Evolutionary conservation across 2,329 filamentous ascomycete genomes (phyloP).

Genomic region (Aspergillus luchuensis): DNA sequence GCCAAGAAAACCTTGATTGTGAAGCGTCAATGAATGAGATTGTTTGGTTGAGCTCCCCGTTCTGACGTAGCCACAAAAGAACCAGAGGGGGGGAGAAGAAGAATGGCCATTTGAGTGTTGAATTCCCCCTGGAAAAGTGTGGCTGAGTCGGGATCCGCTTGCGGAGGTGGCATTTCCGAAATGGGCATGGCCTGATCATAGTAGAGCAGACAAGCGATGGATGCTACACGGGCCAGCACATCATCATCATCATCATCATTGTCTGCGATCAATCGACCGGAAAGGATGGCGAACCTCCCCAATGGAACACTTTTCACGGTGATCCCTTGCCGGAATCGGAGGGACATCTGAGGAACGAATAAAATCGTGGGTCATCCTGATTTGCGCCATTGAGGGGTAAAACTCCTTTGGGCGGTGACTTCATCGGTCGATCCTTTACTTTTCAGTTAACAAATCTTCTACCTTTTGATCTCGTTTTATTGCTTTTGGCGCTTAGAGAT

Average conservation of each 20-base stretch:
- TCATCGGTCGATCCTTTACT: slow-evolving; percentile 7
- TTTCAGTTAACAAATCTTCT: not conserved
- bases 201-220: no score
- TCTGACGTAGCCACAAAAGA: no score
- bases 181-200: not conserved
- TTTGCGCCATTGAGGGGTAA: not conserved
- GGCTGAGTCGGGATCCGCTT: slow-evolving; percentile 1
- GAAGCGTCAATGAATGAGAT: no score
- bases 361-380: not conserved
- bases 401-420: slow-evolving; percentile 7
- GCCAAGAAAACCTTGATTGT: no score
- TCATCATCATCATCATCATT: not conserved
- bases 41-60: no score
- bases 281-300: no score
- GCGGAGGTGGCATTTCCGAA: slow-evolving; percentile 1
- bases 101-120: no score
- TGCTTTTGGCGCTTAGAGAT: not conserved
- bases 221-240: not conserved
- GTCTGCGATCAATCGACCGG: not conserved
- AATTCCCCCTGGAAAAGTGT: not conserved
- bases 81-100: no score
- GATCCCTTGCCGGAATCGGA: no score
- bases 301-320: no score
- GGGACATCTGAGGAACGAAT: no score
- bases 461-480: not conserved